Evolutionary conservation across 2,329 filamentous ascomycete genomes (phyloP), one percentile per base, ranked within the genome.

Genomic region (Arthrobotrys sinensis): DNA sequence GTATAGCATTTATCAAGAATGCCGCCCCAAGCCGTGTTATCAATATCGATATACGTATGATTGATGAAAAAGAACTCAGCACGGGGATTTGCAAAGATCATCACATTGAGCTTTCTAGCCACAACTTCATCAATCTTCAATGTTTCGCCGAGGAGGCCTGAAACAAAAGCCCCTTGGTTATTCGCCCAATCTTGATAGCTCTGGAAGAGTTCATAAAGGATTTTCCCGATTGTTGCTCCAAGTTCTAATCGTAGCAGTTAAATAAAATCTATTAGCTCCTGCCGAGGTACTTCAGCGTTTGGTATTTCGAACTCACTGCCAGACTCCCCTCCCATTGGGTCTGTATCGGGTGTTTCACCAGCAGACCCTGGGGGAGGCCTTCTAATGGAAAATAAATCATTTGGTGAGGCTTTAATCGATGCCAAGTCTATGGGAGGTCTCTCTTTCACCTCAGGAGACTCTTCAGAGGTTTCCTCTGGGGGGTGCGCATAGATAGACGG

Each of bases 131-230:
- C 43, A 8, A 19, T 16, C 6, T 46, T 16, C 43, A 46, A 19
- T 5, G 43, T 46, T 46, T 10, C 4, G 16, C 19, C 43, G 3
- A 46, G 43, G 4, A 46, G 43, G 16, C n/a, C n/a, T 5, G 43
- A 46, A 5, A 46, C 43, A 16, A 46, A 46, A 4, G 4, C n/a
- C 3, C 43, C 43, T 19, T 46, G 43, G 43, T 46, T 46, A 16
- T 46, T 46, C 7, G 43, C 43, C 43, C 43, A 46, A 6, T 46
- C 43, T 46, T 46, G 43, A n/a, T 46, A 46, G 43, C n/a, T 19
- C 19, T 46, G n/a, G 43, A 46, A 46, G 43, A 46, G 43, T 19
- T 19, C n/a, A 16, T 46, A 46, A 10, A 46, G n/a, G 43, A 46
- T 46, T 46, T 46, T 46, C 2, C 43, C 43, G 43, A 46, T 46